Evolutionary conservation across 176 grass and related monocot species (phyloP).

Genomic region (Carex parvula): DNA sequence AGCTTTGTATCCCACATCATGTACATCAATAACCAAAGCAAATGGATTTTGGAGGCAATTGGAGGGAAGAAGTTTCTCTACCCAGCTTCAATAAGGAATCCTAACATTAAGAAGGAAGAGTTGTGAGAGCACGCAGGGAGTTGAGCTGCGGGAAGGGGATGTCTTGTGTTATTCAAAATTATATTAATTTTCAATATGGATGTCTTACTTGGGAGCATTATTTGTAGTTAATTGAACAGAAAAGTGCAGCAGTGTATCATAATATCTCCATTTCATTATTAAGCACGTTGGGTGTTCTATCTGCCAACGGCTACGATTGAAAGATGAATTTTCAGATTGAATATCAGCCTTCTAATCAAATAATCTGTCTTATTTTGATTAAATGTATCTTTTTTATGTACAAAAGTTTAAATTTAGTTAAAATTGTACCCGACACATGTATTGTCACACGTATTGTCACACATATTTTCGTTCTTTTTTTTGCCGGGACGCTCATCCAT

Average conservation of each 20-base stretch:
- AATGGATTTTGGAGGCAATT: slow-evolving; percentile 10
- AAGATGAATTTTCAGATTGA: too few relatives aligned
- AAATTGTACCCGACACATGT: too few relatives aligned
- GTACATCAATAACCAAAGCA: slow-evolving; percentile 2
- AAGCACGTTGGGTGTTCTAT: too few relatives aligned
- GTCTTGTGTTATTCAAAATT: background rate
- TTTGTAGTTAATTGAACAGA: background rate
- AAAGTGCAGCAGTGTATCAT: background rate
- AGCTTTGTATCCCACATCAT: background rate
- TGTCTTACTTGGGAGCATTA: background rate
- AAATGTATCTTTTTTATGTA: too few relatives aligned
- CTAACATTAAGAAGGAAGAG: slow-evolving; percentile 16
- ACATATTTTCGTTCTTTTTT: too few relatives aligned
- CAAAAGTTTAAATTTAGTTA: too few relatives aligned
- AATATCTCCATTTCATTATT: too few relatives aligned
- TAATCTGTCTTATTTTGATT: too few relatives aligned
- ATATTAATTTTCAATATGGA: background rate
- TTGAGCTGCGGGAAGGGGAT: background rate
- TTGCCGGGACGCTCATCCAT: too few relatives aligned
- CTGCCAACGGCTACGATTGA: too few relatives aligned
- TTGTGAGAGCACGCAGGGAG: slow-evolving; percentile 1
- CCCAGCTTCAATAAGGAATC: slow-evolving; percentile 23
- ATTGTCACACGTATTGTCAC: too few relatives aligned
- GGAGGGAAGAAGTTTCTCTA: slow-evolving; percentile 29
- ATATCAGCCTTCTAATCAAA: too few relatives aligned